Conservation (phyloP, 2,329 filamentous ascomycete species). For the Sordariomycetes sp. region DNA sequence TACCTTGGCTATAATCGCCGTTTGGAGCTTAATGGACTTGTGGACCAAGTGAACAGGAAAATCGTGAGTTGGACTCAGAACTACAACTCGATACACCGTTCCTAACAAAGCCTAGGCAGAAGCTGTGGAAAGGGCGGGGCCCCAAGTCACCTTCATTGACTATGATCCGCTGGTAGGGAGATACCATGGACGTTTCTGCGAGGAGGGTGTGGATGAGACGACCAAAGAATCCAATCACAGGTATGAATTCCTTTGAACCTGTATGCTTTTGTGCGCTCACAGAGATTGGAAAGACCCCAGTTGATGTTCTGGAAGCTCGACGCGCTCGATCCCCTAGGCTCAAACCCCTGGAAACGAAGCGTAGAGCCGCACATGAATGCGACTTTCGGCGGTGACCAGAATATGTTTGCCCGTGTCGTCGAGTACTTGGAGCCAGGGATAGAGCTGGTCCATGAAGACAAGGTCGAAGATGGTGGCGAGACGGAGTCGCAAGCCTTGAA, state of each 20-base stretch:
- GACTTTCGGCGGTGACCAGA: conserved; percentile 6
- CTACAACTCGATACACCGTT: not conserved
- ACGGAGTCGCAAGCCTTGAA: no score
- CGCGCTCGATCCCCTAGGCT: conserved; percentile 8
- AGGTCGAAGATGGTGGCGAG: no score
- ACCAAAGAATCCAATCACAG: not conserved
- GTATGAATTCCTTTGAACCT: not conserved
- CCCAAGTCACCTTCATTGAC: conserved; percentile 1
- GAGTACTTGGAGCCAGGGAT: no score
- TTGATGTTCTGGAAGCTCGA: conserved; percentile 11
- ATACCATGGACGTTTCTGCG: not conserved
- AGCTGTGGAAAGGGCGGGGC: not conserved
- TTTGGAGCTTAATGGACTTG: not conserved
- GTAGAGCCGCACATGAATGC: conserved; percentile 1
- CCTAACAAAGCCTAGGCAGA: not conserved
- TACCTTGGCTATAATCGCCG: no score
- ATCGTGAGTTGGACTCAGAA: not conserved
- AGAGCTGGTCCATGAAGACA: no score
- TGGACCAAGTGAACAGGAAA: not conserved
- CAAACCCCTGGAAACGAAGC: conserved; percentile 9
- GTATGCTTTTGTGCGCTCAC: not conserved
- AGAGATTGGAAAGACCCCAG: conserved; percentile 1
- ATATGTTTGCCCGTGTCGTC: no score
- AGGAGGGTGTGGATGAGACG: not conserved
- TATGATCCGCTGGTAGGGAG: not conserved